phyloP scores from a whole-genome alignment of 2,329 filamentous ascomycete genomes.

The Colletotrichum acutatum region DNA sequence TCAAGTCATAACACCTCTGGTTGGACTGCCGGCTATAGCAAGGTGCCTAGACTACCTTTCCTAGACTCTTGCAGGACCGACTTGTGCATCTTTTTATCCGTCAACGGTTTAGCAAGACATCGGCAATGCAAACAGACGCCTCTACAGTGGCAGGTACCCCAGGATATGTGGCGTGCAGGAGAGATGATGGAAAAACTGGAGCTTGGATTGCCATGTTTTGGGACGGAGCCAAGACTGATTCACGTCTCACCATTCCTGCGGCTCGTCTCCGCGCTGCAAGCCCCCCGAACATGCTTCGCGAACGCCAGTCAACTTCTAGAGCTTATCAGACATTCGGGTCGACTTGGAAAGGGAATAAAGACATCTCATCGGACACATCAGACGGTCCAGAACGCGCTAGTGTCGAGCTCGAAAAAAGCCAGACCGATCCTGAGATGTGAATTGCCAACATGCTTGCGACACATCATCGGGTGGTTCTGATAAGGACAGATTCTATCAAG shows the following conservation, averaged over 20 bases:
- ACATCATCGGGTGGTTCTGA: constrained; percentile 5
- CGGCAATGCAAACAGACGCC: too few relatives aligned
- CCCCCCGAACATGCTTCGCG: constrained; percentile 30
- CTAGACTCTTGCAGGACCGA: neutral
- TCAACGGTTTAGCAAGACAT: neutral
- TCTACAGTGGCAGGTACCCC: neutral
- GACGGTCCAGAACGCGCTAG: constrained; percentile 21
- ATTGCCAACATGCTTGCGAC: constrained; percentile 6
- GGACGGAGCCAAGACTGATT: constrained; percentile 22
- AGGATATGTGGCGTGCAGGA: constrained; percentile 15
- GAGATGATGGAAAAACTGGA: constrained; percentile 21
- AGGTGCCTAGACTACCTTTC: neutral
- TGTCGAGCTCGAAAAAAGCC: neutral
- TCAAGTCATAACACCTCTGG: neutral
- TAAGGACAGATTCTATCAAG: neutral
- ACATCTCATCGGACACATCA: constrained; percentile 11
- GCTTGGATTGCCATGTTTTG: constrained; percentile 23
- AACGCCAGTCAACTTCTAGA: constrained; percentile 14
- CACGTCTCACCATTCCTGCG: constrained; percentile 32
- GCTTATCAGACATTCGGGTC: constrained; percentile 11
- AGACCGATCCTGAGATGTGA: neutral
- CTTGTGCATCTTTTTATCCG: neutral
- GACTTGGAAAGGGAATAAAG: neutral
- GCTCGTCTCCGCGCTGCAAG: constrained; percentile 28
- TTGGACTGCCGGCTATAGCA: neutral